Conservation (phyloP, 306 rosid genomes). For the Oemleria cerasiformis region DNA sequence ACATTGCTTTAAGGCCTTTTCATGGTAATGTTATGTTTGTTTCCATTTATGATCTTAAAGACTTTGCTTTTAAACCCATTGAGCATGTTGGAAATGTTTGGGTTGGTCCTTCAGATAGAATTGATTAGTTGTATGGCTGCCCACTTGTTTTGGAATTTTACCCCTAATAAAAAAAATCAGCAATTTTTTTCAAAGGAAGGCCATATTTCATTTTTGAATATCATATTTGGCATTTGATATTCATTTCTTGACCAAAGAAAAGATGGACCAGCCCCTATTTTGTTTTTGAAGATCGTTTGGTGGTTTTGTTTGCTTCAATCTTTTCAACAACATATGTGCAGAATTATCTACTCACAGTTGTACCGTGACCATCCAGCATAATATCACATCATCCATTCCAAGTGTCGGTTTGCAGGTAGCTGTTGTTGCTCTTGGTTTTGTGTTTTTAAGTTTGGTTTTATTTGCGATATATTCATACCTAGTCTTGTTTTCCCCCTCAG, state of each 20-base stretch:
- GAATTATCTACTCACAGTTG: slow-evolving; percentile 27
- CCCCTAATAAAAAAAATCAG: neutral
- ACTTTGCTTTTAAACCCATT: neutral
- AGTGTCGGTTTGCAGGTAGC: slow-evolving; percentile 86
- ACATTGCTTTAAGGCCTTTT: neutral
- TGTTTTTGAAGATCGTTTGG: neutral
- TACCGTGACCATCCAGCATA: slow-evolving; percentile 56
- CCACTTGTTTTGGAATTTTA: neutral
- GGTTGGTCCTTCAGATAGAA: neutral
- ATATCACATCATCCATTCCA: slow-evolving; percentile 75
- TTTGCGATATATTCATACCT: neutral
- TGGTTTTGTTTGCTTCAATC: neutral
- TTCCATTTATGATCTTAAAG: neutral
- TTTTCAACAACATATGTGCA: slow-evolving; percentile 10
- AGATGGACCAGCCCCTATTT: neutral
- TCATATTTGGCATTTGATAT: too few relatives aligned
- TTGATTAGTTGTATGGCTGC: neutral
- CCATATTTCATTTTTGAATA: neutral
- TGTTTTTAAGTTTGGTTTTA: slow-evolving; percentile 2
- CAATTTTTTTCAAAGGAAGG: neutral
- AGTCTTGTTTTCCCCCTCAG: slow-evolving; percentile 25
- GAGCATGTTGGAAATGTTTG: neutral
- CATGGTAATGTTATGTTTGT: neutral
- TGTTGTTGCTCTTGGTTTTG: neutral
- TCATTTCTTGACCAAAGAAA: too few relatives aligned